phyloP scores from a whole-genome alignment of 306 rosid genomes.

The Hippophae gyantsensis region DNA sequence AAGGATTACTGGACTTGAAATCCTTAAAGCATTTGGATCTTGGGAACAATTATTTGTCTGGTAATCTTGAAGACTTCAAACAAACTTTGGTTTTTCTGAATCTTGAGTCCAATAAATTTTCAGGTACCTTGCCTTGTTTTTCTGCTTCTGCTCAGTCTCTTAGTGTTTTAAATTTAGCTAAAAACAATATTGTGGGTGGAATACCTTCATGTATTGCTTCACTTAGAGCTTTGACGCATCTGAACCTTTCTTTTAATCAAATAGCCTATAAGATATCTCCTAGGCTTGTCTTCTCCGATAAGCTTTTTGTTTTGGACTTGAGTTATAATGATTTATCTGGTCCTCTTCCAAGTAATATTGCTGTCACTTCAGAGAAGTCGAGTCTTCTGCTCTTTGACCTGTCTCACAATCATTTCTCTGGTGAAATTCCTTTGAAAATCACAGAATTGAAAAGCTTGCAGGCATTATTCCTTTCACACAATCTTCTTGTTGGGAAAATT shows the following conservation, averaged over 20 bases:
- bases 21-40: constrained; percentile 71
- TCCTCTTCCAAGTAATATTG: constrained; percentile 72
- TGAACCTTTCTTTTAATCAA: constrained; percentile 73
- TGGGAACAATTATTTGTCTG: constrained; percentile 45
- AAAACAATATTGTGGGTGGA: constrained; percentile 79
- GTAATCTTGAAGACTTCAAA: constrained; percentile 54
- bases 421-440: constrained; percentile 77
- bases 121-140: constrained; percentile 89
- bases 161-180: constrained; percentile 55
- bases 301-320: constrained; percentile 86
- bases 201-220: constrained; percentile 82
- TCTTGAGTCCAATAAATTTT: constrained; percentile 75
- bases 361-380: constrained; percentile 72
- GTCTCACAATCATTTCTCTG: constrained; percentile 80
- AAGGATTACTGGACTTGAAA: constrained; percentile 43
- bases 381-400: constrained; percentile 92
- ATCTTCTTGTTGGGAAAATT: constrained; percentile 79
- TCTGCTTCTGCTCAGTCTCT: constrained; percentile 64
- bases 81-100: constrained; percentile 65
- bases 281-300: constrained; percentile 70
- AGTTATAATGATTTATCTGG: constrained; percentile 80
- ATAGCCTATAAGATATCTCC: constrained; percentile 68
- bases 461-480: constrained; percentile 92
- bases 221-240: constrained; percentile 54
- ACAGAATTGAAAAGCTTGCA: constrained; percentile 92